These are phyloP conservation scores for Talaromyces pinophilus DNA, from an alignment of 2,329 filamentous ascomycete genomes.

Conservation along the genomic window DNA sequence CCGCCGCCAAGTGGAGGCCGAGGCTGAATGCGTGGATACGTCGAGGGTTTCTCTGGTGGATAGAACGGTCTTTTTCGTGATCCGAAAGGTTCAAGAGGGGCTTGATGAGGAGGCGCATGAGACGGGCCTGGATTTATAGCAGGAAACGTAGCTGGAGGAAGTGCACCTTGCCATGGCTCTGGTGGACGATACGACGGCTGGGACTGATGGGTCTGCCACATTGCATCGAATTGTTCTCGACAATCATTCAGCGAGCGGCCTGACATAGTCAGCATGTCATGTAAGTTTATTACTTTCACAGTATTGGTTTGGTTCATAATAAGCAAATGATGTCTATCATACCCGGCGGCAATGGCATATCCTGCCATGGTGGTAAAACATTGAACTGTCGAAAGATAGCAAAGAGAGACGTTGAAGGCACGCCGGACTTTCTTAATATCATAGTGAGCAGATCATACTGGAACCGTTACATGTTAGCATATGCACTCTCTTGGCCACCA, in stretches of 20 bases:
- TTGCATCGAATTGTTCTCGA: constrained; percentile 19
- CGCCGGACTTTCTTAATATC: constrained; percentile 43
- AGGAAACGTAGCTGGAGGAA: constrained; percentile 21
- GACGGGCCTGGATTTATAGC: constrained; percentile 30
- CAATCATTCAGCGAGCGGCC: constrained; percentile 23
- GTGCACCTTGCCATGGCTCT: constrained; percentile 22
- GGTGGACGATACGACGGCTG: constrained; percentile 14
- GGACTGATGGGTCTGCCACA: constrained; percentile 21
- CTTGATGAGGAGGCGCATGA: constrained; percentile 28
- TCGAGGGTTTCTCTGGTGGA: constrained; percentile 33
- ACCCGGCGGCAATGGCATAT: constrained; percentile 49
- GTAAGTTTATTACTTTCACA: not conserved
- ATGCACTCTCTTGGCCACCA: not conserved
- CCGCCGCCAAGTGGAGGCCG: constrained; percentile 38
- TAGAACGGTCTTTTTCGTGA: constrained; percentile 37
- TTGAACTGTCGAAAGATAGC: constrained; percentile 42
- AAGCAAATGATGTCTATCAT: constrained; percentile 24
- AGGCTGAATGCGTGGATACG: constrained; percentile 44
- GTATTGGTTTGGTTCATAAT: constrained; percentile 6
- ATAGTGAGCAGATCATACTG: constrained; percentile 46
- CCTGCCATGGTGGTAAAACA: constrained; percentile 41
- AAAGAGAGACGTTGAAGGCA: constrained; percentile 41
- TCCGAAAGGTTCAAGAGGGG: constrained; percentile 31
- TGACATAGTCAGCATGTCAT: constrained; percentile 23
- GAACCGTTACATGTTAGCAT: constrained; percentile 13